These are phyloP conservation scores for Thalassiosira livingstoniorum DNA, from an alignment of 352 stramenopile genomes.

Conservation along the genomic window DNA sequence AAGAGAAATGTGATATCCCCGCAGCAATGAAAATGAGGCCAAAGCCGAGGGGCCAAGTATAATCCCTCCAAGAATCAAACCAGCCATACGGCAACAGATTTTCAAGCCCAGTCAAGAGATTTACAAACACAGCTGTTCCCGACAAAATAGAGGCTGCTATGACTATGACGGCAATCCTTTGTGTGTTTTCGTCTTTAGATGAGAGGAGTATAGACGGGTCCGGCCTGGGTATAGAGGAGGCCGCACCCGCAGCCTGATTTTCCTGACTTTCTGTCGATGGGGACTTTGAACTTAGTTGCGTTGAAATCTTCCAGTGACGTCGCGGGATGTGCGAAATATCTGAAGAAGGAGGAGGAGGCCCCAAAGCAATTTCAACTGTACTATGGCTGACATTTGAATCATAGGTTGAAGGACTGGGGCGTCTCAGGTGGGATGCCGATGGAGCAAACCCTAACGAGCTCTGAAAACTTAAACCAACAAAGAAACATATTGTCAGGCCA, in stretches of 20 bases:
- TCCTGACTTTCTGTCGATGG: constrained; percentile 9
- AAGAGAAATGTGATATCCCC: constrained; percentile 77
- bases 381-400: too few relatives aligned
- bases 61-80: constrained; percentile 71
- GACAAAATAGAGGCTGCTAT: constrained; percentile 58
- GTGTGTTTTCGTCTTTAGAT: constrained; percentile 50
- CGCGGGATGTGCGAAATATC: too few relatives aligned
- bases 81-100: constrained; percentile 67
- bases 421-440: too few relatives aligned
- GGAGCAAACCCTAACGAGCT: too few relatives aligned
- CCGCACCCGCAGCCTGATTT: background rate
- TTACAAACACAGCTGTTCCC: constrained; percentile 62
- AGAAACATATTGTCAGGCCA: too few relatives aligned
- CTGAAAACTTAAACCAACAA: too few relatives aligned
- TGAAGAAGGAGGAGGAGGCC: too few relatives aligned
- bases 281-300: constrained; percentile 32
- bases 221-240: constrained; percentile 33
- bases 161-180: constrained; percentile 57
- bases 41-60: constrained; percentile 73
- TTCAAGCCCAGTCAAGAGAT: constrained; percentile 60
- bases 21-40: constrained; percentile 76
- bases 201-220: constrained; percentile 76
- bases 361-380: too few relatives aligned
- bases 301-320: too few relatives aligned
- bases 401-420: too few relatives aligned